Evolutionary conservation across 306 rosid genomes (phyloP).

Genomic region (Crataegus laevigata): DNA sequence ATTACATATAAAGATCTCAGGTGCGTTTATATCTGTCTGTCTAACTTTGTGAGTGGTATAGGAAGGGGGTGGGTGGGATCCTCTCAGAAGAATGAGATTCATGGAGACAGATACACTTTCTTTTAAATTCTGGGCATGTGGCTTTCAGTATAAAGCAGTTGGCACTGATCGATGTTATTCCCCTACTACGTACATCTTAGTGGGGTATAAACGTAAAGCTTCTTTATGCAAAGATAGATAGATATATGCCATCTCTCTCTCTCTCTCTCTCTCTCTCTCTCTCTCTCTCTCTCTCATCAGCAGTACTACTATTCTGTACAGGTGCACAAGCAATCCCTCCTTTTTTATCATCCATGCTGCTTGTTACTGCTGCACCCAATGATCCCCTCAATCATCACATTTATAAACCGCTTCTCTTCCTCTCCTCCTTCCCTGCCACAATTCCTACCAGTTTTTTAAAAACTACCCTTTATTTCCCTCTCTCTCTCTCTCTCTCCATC

Average conservation of each 20-base stretch:
- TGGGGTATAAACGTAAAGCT: conserved; percentile 73
- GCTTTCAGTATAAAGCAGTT: conserved; percentile 28
- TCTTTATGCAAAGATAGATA: conserved; percentile 60
- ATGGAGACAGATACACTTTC: conserved; percentile 11
- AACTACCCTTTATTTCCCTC: conserved; percentile 5
- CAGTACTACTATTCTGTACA: background rate
- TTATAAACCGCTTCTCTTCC: conserved; percentile 49
- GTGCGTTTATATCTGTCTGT: background rate
- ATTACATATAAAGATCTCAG: background rate
- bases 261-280: background rate
- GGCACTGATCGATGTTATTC: conserved; percentile 33
- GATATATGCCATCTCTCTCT: conserved; percentile 14
- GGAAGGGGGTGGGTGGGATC: background rate
- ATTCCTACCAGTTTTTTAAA: conserved; percentile 17
- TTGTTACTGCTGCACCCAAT: conserved; percentile 29
- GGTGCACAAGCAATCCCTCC: conserved; percentile 40
- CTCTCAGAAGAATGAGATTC: conserved; percentile 10
- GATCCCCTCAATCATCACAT: conserved; percentile 43
- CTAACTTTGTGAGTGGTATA: background rate
- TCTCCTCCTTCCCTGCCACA: conserved; percentile 30
- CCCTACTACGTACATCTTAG: conserved; percentile 22
- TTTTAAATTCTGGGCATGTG: background rate
- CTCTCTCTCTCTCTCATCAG: background rate
- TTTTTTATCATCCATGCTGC: conserved; percentile 20
- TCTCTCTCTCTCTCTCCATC: background rate